These are phyloP conservation scores for Fraxinus angustifolia DNA, from an alignment of 305 asterid species.

Conservation along the genomic window DNA sequence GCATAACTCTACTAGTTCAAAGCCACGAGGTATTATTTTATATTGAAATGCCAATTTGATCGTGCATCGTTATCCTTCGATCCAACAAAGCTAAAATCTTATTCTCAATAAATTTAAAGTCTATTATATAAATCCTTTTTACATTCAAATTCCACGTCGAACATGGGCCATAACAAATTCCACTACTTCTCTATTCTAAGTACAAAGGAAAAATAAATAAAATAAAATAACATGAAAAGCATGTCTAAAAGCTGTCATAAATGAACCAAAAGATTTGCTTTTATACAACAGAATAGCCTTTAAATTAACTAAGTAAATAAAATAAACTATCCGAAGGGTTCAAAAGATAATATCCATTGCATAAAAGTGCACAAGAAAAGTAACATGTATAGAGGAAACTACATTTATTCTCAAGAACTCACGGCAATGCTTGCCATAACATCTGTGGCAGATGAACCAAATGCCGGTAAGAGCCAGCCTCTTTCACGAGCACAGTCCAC, in stretches of 20 bases:
- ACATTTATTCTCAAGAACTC: slow-evolving; percentile 29
- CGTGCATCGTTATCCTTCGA: not conserved
- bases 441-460: slow-evolving; percentile 27
- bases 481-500: slow-evolving; percentile 47
- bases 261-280: slow-evolving; percentile 22
- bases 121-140: not conserved
- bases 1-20: not conserved
- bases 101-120: not conserved
- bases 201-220: not conserved
- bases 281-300: slow-evolving; percentile 20
- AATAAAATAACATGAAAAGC: not conserved
- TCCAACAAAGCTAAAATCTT: not conserved
- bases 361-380: not conserved
- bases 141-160: not conserved
- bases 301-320: no score
- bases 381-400: slow-evolving; percentile 13
- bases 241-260: not conserved
- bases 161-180: not conserved
- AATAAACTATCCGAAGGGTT: slow-evolving; percentile 7
- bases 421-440: slow-evolving; percentile 17
- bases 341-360: slow-evolving; percentile 4
- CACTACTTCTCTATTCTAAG: not conserved
- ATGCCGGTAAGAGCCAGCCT: slow-evolving; percentile 60
- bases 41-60: not conserved
- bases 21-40: not conserved